These are phyloP conservation scores for Fraxinus angustifolia DNA, from an alignment of 305 asterid species.

Conservation along the genomic window DNA sequence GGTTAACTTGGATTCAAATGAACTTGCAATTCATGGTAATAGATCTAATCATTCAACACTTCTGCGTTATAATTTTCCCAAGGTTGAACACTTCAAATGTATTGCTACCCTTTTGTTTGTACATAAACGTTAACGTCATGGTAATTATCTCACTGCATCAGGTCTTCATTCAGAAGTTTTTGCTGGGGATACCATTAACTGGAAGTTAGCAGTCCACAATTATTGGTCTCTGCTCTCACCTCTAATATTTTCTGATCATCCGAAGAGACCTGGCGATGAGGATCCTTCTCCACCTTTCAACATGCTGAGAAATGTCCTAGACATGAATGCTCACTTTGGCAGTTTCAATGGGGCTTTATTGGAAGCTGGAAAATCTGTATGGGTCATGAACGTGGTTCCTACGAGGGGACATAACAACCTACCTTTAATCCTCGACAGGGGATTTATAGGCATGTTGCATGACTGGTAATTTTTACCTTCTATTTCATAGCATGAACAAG, in stretches of 20 bases:
- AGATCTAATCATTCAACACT: conserved; percentile 8
- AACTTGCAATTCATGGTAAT: conserved; percentile 72
- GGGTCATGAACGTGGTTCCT: conserved; percentile 99
- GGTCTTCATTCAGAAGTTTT: conserved; percentile 67
- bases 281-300: conserved; percentile 99
- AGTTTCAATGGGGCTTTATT: conserved; percentile 86
- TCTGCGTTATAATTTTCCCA: not conserved
- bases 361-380: conserved; percentile 75
- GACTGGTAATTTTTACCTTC: conserved; percentile 63
- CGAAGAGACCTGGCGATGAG: conserved; percentile 98
- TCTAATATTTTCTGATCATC: conserved; percentile 92
- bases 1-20: conserved; percentile 54
- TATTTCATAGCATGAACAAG: conserved; percentile 3
- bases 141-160: conserved; percentile 23
- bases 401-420: conserved; percentile 68
- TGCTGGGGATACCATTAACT: conserved; percentile 63
- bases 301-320: conserved; percentile 97
- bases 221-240: conserved; percentile 99
- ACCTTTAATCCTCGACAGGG: conserved; percentile 82
- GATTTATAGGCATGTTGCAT: conserved; percentile 82
- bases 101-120: conserved; percentile 4
- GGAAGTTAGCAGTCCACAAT: conserved; percentile 74
- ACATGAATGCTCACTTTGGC: conserved; percentile 93
- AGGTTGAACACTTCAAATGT: not conserved
- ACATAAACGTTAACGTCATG: not conserved